phyloP scores from a whole-genome alignment of 306 rosid species.

The Prunus salicina region DNA sequence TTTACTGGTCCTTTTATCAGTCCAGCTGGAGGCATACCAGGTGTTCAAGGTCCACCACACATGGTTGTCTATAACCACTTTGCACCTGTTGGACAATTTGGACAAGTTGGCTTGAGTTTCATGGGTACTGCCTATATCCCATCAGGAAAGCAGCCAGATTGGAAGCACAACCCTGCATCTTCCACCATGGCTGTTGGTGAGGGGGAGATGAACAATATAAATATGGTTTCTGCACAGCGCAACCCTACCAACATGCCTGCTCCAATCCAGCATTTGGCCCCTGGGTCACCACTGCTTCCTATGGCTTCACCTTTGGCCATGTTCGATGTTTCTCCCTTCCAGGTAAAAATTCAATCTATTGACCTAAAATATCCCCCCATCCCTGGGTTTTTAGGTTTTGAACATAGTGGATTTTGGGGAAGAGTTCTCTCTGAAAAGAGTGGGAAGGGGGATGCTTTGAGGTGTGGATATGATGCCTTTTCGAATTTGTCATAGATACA shows the following conservation, averaged over 20 bases:
- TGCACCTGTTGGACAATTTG: conserved; percentile 95
- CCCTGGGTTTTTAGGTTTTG: not conserved
- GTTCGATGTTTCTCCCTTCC: conserved; percentile 94
- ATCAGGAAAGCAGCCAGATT: conserved; percentile 93
- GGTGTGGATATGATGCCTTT: not conserved
- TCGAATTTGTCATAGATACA: not conserved
- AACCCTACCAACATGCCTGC: conserved; percentile 67
- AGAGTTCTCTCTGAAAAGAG: not conserved
- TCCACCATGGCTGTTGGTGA: conserved; percentile 58
- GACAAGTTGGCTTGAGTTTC: conserved; percentile 98
- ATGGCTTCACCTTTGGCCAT: conserved; percentile 88
- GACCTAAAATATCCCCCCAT: not conserved
- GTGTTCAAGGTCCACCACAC: conserved; percentile 95
- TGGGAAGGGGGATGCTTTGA: not conserved
- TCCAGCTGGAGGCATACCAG: conserved; percentile 89
- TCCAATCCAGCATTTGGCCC: conserved; percentile 85
- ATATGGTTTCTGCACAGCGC: conserved; percentile 62
- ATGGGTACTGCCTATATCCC: conserved; percentile 95
- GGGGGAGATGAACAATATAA: conserved; percentile 68
- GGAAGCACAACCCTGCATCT: conserved; percentile 82
- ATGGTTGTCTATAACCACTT: conserved; percentile 98
- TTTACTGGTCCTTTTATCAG: conserved; percentile 83
- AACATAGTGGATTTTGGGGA: not conserved
- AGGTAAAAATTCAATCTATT: conserved; percentile 51
- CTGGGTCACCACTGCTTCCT: conserved; percentile 94